Conservation (phyloP, 805 yeast species). For the Candida takata region DNA sequence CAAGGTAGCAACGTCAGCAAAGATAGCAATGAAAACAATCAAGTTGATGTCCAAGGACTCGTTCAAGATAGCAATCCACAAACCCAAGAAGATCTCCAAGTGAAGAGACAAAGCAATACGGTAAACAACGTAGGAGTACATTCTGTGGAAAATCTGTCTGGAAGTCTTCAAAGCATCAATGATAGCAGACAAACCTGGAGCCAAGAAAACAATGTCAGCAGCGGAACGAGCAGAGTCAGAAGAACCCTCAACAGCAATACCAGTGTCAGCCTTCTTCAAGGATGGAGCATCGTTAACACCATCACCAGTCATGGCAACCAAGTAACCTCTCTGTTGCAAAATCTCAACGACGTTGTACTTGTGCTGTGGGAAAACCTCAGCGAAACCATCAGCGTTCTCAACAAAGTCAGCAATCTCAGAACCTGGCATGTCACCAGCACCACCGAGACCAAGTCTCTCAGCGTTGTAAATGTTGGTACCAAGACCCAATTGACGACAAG, state of each 20-base stretch:
- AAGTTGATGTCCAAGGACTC: slow-evolving; percentile 80
- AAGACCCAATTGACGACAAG: slow-evolving; percentile 94
- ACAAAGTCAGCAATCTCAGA: slow-evolving; percentile 95
- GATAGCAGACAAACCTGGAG: slow-evolving; percentile 93
- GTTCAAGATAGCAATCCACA: slow-evolving; percentile 94
- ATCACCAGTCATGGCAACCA: slow-evolving; percentile 99
- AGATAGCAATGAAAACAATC: slow-evolving; percentile 93
- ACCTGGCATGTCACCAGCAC: slow-evolving; percentile 92
- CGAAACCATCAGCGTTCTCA: slow-evolving; percentile 97
- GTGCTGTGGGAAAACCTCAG: slow-evolving; percentile 98
- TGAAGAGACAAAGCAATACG: slow-evolving; percentile 94
- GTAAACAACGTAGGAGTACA: slow-evolving; percentile 97
- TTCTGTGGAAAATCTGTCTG: slow-evolving; percentile 97
- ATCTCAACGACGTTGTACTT: slow-evolving; percentile 94
- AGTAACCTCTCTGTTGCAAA: slow-evolving; percentile 91
- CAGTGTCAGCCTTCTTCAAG: slow-evolving; percentile 90
- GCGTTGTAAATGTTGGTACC: slow-evolving; percentile 97
- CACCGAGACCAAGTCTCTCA: slow-evolving; percentile 92
- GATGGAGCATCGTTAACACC: slow-evolving; percentile 99
- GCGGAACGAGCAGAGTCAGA: slow-evolving; percentile 97
- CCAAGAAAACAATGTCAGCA: slow-evolving; percentile 92
- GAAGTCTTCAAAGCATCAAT: slow-evolving; percentile 93
- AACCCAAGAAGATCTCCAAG: slow-evolving; percentile 90
- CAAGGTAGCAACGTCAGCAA: slow-evolving; percentile 95
- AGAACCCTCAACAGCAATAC: slow-evolving; percentile 98